Percentiles rank a stretch among this genome's conserved stretches.
These are phyloP conservation scores for Xylariaceae sp. DNA, from an alignment of 2,329 filamentous ascomycete genomes.

Conservation along the genomic window DNA sequence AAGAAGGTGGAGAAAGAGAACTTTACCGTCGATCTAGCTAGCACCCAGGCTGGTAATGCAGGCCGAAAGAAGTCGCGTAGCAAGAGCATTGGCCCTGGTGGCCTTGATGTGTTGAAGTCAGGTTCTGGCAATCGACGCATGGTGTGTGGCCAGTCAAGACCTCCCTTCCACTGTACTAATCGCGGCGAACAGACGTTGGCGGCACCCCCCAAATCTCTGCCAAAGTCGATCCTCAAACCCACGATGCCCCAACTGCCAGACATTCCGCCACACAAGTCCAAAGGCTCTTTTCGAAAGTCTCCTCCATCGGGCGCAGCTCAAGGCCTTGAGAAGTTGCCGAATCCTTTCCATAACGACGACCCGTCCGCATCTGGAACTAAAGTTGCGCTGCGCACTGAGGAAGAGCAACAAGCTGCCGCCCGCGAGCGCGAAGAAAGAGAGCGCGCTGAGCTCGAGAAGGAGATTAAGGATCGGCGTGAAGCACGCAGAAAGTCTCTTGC, in stretches of 20 bases:
- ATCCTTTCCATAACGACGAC: slow-evolving; percentile 41
- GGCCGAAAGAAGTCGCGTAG: slow-evolving; percentile 70
- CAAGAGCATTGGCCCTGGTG: slow-evolving; percentile 93
- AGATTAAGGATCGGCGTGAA: slow-evolving; percentile 68
- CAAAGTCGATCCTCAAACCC: slow-evolving; percentile 75
- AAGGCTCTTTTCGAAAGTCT: slow-evolving; percentile 43
- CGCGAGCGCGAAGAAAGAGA: slow-evolving; percentile 65
- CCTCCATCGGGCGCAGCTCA: slow-evolving; percentile 37
- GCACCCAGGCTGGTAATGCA: slow-evolving; percentile 43
- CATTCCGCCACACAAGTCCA: slow-evolving; percentile 63
- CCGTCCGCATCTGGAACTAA: slow-evolving; percentile 43
- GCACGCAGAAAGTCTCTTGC: slow-evolving; percentile 88
- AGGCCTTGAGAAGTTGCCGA: slow-evolving; percentile 39
- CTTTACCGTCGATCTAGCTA: slow-evolving; percentile 60
- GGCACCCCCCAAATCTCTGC: slow-evolving; percentile 44
- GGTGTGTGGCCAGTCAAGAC: slow-evolving; percentile 43
- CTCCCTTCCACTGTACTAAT: slow-evolving; percentile 6
- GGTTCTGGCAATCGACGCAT: slow-evolving; percentile 72
- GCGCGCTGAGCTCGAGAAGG: slow-evolving; percentile 53
- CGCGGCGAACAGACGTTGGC: slow-evolving; percentile 46
- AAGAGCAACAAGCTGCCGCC: slow-evolving; percentile 64
- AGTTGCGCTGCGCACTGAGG: slow-evolving; percentile 62
- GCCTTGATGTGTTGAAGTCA: slow-evolving; percentile 74
- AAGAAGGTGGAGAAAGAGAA: slow-evolving; percentile 70
- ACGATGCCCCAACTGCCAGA: slow-evolving; percentile 62